These are phyloP conservation scores for Biscutella auriculata DNA, from an alignment of 441 rosid genomes.

Conservation along the genomic window DNA sequence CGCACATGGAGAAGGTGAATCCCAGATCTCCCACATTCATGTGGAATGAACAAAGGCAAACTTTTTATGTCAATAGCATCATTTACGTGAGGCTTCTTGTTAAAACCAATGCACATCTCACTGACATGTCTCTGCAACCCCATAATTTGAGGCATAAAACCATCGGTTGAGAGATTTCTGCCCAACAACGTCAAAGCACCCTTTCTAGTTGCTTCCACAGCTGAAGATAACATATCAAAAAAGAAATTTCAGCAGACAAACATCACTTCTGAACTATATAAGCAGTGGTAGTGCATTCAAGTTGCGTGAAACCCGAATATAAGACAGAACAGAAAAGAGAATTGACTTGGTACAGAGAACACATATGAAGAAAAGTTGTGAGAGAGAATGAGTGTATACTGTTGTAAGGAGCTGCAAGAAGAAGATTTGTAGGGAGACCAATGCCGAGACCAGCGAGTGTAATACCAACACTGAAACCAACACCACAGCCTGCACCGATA, in stretches of 20 bases:
- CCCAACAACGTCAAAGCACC: conserved; percentile 29
- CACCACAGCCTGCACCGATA: conserved; percentile 88
- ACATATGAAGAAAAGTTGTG: neutral
- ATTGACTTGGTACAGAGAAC: neutral
- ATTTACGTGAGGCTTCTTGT: conserved; percentile 23
- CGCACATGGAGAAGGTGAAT: conserved; percentile 25
- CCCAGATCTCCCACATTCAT: conserved; percentile 33
- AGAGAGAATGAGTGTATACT: conserved; percentile 23
- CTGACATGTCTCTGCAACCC: conserved; percentile 38
- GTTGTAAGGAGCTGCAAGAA: conserved; percentile 44
- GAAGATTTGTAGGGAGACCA: conserved; percentile 72
- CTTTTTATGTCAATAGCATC: conserved; percentile 23
- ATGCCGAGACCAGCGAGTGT: conserved; percentile 77
- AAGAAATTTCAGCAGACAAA: neutral
- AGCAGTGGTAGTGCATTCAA: too few relatives aligned
- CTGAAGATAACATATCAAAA: conserved; percentile 21
- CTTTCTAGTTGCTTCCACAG: conserved; percentile 33
- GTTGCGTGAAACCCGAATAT: neutral
- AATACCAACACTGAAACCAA: conserved; percentile 82
- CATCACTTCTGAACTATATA: too few relatives aligned
- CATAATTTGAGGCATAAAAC: conserved; percentile 30
- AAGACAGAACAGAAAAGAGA: neutral
- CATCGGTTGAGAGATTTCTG: conserved; percentile 21
- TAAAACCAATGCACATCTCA: conserved; percentile 32
- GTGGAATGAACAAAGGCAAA: conserved; percentile 28